A percentile compares a stretch with the other conserved stretches of the same genome.
These are phyloP conservation scores for Sporisorium iseilematis-ciliati DNA, from an alignment of 1,284 basidiomycete species.

Conservation along the genomic window DNA sequence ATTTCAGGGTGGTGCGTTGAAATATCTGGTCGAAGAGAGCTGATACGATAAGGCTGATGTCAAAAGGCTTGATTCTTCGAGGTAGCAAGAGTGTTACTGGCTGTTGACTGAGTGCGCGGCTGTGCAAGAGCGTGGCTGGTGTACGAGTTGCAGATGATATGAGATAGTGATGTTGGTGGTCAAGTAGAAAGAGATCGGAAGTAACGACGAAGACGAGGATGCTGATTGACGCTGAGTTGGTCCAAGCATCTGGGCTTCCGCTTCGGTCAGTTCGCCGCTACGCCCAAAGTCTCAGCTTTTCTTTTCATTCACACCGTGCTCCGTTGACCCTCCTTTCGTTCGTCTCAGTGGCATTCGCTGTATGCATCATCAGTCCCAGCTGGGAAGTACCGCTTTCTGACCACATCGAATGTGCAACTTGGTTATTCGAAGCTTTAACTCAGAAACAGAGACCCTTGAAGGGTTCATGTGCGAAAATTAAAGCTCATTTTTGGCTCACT, in stretches of 20 bases:
- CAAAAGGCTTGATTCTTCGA: too few relatives aligned
- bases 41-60: not conserved
- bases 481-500: not conserved
- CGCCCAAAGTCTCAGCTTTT: not conserved
- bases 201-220: not conserved
- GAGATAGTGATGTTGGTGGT: not conserved
- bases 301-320: not conserved
- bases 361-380: too few relatives aligned
- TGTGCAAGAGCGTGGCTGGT: not conserved
- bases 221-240: not conserved
- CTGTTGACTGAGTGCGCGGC: not conserved
- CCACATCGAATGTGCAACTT: too few relatives aligned
- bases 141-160: not conserved
- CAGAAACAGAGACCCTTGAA: too few relatives aligned
- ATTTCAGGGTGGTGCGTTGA: not conserved
- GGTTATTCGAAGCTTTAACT: too few relatives aligned
- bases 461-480: not conserved
- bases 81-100: not conserved
- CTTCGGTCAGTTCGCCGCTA: not conserved
- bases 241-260: not conserved
- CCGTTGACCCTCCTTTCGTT: too few relatives aligned
- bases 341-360: too few relatives aligned
- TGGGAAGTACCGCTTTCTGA: too few relatives aligned
- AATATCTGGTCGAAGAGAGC: not conserved
- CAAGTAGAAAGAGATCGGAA: not conserved